Conservation (phyloP, 2,329 filamentous ascomycete species). For the Cladophialophora carrionii region DNA sequence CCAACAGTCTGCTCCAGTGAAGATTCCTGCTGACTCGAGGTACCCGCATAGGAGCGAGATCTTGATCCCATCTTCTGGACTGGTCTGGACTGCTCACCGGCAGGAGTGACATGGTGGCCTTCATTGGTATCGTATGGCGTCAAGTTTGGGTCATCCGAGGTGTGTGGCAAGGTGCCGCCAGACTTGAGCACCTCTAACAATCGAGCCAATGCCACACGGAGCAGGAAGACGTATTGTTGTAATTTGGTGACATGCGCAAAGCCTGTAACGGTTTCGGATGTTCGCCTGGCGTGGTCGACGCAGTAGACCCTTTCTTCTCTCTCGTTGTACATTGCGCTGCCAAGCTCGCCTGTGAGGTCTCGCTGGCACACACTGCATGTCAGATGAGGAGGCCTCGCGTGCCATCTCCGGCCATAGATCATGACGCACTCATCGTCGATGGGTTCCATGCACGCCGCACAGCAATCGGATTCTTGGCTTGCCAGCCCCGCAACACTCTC, state of each 20-base stretch:
- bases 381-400: conserved; percentile 71
- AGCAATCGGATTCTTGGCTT: conserved; percentile 81
- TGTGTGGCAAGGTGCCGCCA: conserved; percentile 77
- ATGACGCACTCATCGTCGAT: conserved; percentile 93
- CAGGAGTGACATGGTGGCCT: conserved; percentile 60
- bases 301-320: conserved; percentile 73
- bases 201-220: conserved; percentile 87
- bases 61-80: conserved; percentile 67
- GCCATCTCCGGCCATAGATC: conserved; percentile 76
- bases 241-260: conserved; percentile 81
- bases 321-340: conserved; percentile 72
- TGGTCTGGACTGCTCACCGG: conserved; percentile 55
- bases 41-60: conserved; percentile 73
- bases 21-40: conserved; percentile 65
- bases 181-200: conserved; percentile 83
- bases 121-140: conserved; percentile 69
- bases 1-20: conserved; percentile 95
- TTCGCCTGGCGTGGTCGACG: conserved; percentile 54
- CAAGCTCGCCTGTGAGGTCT: conserved; percentile 69
- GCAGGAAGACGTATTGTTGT: conserved; percentile 90
- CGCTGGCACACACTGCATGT: conserved; percentile 69
- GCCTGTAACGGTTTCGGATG: conserved; percentile 60
- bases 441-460: conserved; percentile 76
- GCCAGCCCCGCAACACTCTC: conserved; percentile 68
- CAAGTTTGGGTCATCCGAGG: conserved; percentile 72